Evolutionary conservation across 306 rosid species (phyloP).

Genomic region (Hippophae gyantsensis): DNA sequence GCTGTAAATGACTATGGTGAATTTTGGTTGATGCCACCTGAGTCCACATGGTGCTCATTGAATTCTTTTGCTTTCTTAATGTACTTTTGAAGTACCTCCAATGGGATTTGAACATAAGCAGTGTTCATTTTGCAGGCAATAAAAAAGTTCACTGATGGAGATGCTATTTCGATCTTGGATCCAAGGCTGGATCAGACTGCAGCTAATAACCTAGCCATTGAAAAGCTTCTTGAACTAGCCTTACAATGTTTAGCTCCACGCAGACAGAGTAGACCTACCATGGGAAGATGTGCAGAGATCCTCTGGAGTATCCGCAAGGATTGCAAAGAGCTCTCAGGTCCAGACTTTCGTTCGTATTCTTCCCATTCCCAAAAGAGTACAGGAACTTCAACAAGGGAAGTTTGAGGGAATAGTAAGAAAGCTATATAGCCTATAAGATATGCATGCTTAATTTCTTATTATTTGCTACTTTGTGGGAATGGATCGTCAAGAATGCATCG

Average conservation of each 20-base stretch:
- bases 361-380: conserved; percentile 37
- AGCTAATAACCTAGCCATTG: conserved; percentile 47
- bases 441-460: no score
- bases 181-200: conserved; percentile 50
- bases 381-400: conserved; percentile 26
- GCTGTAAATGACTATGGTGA: not conserved
- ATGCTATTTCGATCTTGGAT: conserved; percentile 50
- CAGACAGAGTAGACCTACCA: conserved; percentile 78
- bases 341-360: conserved; percentile 53
- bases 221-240: conserved; percentile 77
- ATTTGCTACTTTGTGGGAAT: no score
- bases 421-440: not conserved
- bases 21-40: not conserved
- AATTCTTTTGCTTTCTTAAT: not conserved
- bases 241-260: conserved; percentile 88
- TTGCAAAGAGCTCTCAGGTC: conserved; percentile 43
- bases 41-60: not conserved
- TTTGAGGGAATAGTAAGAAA: conserved; percentile 14
- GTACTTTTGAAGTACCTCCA: not conserved
- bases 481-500: no score
- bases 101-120: conserved; percentile 1
- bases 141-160: conserved; percentile 62
- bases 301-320: conserved; percentile 94
- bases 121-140: conserved; percentile 61
- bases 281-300: conserved; percentile 86